Evolutionary conservation across 2,329 filamentous ascomycete genomes (phyloP).

Genomic region (Penicillium corylophilum): DNA sequence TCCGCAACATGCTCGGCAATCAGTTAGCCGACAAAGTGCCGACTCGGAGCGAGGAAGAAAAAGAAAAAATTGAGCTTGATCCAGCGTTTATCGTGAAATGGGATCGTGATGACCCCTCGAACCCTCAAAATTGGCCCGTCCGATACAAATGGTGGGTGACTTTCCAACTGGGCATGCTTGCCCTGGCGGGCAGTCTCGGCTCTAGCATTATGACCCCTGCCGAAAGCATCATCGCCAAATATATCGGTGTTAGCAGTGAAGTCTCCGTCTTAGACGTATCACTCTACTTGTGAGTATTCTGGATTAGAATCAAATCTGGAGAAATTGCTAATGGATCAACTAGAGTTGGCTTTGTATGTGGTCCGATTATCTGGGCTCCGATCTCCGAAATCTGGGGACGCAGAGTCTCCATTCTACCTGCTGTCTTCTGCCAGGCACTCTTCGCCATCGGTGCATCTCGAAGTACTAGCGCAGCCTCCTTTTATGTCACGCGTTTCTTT

Average conservation of each 20-base stretch:
- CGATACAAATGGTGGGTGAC: conserved; percentile 51
- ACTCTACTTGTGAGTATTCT: conserved; percentile 35
- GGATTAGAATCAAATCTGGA: not conserved
- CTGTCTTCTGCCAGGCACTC: conserved; percentile 43
- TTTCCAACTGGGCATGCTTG: conserved; percentile 51
- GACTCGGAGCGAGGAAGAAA: not conserved
- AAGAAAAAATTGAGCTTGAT: not conserved
- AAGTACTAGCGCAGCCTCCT: conserved; percentile 35
- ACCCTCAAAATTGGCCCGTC: conserved; percentile 50
- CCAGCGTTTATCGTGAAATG: conserved; percentile 15
- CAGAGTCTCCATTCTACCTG: conserved; percentile 46
- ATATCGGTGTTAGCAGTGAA: conserved; percentile 46
- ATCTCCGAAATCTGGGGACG: conserved; percentile 48
- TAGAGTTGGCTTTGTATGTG: conserved; percentile 23
- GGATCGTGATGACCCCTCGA: conserved; percentile 21
- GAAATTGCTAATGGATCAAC: not conserved
- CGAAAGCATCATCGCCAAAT: conserved; percentile 41
- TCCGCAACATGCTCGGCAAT: not conserved
- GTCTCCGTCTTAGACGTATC: conserved; percentile 48
- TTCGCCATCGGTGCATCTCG: conserved; percentile 49
- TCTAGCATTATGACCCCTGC: conserved; percentile 54
- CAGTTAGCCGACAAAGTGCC: not conserved
- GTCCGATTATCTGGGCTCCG: conserved; percentile 45
- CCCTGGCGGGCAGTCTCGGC: conserved; percentile 51
- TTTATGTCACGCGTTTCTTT: conserved; percentile 48